These are phyloP conservation scores for Phytophthora syringae DNA, from an alignment of 352 stramenopile genomes.

Conservation along the genomic window DNA sequence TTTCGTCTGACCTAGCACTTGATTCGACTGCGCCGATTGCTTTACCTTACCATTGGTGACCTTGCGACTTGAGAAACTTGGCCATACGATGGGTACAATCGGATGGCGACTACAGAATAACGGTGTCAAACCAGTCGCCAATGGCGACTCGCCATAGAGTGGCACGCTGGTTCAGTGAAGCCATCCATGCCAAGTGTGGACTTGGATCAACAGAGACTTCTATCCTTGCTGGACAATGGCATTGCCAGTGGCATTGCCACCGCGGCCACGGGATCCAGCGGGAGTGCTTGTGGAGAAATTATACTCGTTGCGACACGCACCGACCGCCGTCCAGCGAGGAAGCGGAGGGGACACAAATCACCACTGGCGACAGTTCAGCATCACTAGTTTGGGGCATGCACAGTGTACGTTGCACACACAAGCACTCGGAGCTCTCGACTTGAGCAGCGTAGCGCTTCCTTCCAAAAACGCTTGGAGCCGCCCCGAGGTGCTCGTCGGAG, in stretches of 20 bases:
- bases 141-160: conserved; percentile 23
- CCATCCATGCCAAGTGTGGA: conserved; percentile 20
- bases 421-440: conserved; percentile 1
- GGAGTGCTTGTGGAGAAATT: conserved; percentile 24
- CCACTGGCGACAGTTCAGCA: conserved; percentile 37
- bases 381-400: conserved; percentile 15
- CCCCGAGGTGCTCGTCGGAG: conserved; percentile 1
- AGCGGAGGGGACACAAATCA: conserved; percentile 28
- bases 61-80: conserved; percentile 20
- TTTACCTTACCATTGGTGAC: too few species aligned
- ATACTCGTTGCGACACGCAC: conserved; percentile 27
- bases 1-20: conserved; percentile 19
- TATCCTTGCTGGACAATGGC: not conserved
- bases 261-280: not conserved
- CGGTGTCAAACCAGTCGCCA: not conserved
- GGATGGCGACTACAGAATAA: not conserved
- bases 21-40: too few species aligned
- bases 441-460: conserved; percentile 10
- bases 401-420: too few species aligned
- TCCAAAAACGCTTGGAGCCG: conserved; percentile 30
- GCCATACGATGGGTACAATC: conserved; percentile 16
- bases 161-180: conserved; percentile 28
- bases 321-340: not conserved
- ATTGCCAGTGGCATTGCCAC: not conserved
- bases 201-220: too few species aligned